phyloP scores from a whole-genome alignment of 2,329 filamentous ascomycete species.

The Colletotrichum orchidophilum region DNA sequence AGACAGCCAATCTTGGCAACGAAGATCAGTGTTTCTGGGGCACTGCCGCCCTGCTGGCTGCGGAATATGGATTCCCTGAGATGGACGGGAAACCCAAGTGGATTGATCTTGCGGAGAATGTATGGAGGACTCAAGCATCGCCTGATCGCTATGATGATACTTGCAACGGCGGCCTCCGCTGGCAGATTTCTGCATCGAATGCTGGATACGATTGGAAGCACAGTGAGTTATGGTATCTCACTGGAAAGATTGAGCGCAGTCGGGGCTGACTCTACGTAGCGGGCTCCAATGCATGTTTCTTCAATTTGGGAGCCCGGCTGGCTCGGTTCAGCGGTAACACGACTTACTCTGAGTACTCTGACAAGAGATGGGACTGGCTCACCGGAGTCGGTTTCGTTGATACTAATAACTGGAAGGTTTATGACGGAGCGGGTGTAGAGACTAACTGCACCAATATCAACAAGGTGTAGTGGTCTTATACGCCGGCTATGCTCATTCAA shows the following conservation, averaged over 20 bases:
- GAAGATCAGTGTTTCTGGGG: conserved; percentile 71
- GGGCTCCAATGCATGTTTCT: conserved; percentile 59
- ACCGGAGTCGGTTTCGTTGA: conserved; percentile 60
- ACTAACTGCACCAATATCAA: conserved; percentile 64
- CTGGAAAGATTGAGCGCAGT: background rate
- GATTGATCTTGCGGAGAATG: conserved; percentile 65
- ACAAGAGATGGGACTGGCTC: conserved; percentile 67
- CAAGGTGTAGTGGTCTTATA: conserved; percentile 63
- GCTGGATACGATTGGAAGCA: conserved; percentile 74
- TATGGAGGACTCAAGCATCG: conserved; percentile 61
- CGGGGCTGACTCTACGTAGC: conserved; percentile 33
- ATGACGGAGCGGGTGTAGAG: conserved; percentile 62
- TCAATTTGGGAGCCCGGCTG: conserved; percentile 65
- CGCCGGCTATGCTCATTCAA: conserved; percentile 60
- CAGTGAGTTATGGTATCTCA: conserved; percentile 35
- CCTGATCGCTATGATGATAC: conserved; percentile 57
- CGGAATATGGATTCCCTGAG: conserved; percentile 62
- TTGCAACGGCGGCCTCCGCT: conserved; percentile 71
- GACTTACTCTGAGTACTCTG: conserved; percentile 65
- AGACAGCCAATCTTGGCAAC: conserved; percentile 58
- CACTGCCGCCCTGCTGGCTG: conserved; percentile 64
- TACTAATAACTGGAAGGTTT: conserved; percentile 62
- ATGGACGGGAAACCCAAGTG: conserved; percentile 54
- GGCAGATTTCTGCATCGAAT: conserved; percentile 73
- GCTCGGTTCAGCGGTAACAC: conserved; percentile 67